Conservation (phyloP, 2,329 filamentous ascomycete species). For the Zopfia rhizophila region DNA sequence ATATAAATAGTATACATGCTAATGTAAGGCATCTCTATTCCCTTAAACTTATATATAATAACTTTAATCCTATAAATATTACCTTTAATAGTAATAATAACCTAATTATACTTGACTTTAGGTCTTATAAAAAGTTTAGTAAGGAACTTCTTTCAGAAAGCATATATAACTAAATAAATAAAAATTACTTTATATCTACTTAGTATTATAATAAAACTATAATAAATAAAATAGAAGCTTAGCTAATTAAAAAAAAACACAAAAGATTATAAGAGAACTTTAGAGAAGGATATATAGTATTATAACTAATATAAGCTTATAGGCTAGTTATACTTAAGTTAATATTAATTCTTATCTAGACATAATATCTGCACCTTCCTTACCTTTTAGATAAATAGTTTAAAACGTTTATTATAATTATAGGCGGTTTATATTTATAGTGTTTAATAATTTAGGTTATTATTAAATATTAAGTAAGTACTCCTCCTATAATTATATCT, state of each 20-base stretch:
- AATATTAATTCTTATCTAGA: too few species aligned
- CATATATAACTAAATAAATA: constrained; percentile 21
- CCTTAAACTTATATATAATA: constrained; percentile 20
- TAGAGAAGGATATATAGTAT: too few species aligned
- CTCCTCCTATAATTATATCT: constrained; percentile 8
- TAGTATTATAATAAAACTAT: constrained; percentile 14
- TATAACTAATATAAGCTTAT: too few species aligned
- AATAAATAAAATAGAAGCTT: constrained; percentile 18
- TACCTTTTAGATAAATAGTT: constrained; percentile 1
- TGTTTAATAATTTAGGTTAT: constrained; percentile 6
- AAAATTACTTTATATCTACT: constrained; percentile 19
- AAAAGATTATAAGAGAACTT: too few species aligned
- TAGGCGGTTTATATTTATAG: constrained; percentile 3
- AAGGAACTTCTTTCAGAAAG: constrained; percentile 16
- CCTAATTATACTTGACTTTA: constrained; percentile 22
- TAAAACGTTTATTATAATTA: constrained; percentile 2
- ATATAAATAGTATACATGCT: constrained; percentile 34
- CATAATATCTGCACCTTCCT: too few species aligned
- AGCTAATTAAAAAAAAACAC: constrained; percentile 10
- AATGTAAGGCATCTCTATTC: constrained; percentile 49
- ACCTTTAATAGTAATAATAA: constrained; percentile 13
- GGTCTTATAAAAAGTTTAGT: constrained; percentile 21
- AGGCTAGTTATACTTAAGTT: too few species aligned
- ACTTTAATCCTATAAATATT: constrained; percentile 24
- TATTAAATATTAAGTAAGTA: constrained; percentile 9